Percentiles rank a stretch among this genome's conserved stretches.
These are phyloP conservation scores for Fagus sylvatica DNA, from an alignment of 306 rosid genomes.

Conservation along the genomic window DNA sequence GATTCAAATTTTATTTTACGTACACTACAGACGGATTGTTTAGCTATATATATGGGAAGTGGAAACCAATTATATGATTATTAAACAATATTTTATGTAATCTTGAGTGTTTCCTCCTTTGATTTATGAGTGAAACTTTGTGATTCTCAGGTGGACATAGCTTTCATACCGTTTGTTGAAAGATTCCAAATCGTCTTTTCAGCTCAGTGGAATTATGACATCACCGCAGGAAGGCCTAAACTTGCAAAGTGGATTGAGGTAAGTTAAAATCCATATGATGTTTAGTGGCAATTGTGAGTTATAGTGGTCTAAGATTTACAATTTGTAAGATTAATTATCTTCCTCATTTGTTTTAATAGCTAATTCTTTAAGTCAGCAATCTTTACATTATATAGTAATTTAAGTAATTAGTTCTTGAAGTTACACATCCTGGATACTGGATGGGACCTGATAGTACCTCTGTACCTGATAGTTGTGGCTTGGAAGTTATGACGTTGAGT, in stretches of 20 bases:
- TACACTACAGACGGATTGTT: too few species aligned
- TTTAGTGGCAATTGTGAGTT: not conserved
- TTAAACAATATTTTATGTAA: too few species aligned
- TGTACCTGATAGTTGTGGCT: too few species aligned
- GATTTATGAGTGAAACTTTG: constrained; percentile 13
- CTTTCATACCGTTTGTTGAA: constrained; percentile 61
- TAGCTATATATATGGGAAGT: not conserved
- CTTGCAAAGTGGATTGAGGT: constrained; percentile 70
- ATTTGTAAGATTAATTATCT: not conserved
- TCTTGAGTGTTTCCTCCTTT: not conserved
- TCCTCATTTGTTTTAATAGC: not conserved
- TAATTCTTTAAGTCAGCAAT: not conserved
- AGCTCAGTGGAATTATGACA: constrained; percentile 45
- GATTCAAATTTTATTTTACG: too few species aligned
- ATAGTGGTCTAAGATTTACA: not conserved
- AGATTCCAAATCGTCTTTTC: constrained; percentile 54
- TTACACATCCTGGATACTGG: too few species aligned
- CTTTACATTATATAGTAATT: too few species aligned
- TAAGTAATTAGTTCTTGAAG: too few species aligned
- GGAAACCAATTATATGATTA: not conserved
- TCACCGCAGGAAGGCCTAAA: constrained; percentile 62
- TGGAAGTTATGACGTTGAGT: too few species aligned
- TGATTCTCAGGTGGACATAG: constrained; percentile 66
- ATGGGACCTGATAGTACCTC: too few species aligned
- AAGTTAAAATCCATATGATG: not conserved